Conservation (phyloP, 2,329 filamentous ascomycete species). For the Aspergillus sp. region DNA sequence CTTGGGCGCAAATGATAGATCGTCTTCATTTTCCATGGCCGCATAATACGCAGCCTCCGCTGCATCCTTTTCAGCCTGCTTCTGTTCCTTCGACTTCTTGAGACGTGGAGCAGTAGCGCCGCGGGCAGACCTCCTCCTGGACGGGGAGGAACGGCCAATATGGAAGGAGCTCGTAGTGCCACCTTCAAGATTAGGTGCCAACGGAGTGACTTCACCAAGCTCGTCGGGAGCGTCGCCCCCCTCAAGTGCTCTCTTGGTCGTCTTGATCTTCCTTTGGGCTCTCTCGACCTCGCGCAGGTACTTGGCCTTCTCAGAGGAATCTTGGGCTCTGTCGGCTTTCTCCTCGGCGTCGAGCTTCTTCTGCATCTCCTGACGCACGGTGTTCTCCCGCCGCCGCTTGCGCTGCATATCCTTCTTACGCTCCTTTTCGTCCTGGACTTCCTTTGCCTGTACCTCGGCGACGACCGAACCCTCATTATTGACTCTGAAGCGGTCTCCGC, state of each 20-base stretch:
- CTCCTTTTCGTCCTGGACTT: conserved; percentile 91
- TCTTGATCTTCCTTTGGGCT: conserved; percentile 83
- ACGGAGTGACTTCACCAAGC: conserved; percentile 58
- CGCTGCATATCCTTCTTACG: conserved; percentile 99
- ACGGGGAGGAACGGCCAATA: conserved; percentile 47
- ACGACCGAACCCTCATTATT: conserved; percentile 72
- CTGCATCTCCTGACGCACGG: conserved; percentile 75
- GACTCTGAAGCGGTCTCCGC: conserved; percentile 66
- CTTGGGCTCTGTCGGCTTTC: conserved; percentile 66
- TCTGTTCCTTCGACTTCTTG: conserved; percentile 77
- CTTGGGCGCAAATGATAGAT: conserved; percentile 45
- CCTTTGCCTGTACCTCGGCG: conserved; percentile 77
- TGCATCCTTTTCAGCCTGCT: conserved; percentile 60
- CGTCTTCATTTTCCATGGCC: conserved; percentile 45
- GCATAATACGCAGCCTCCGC: conserved; percentile 86
- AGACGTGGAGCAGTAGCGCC: conserved; percentile 50
- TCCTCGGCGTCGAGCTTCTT: conserved; percentile 73
- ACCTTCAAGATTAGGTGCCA: conserved; percentile 74
- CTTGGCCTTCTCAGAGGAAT: conserved; percentile 72
- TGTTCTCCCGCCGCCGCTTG: conserved; percentile 89
- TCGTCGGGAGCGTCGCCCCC: conserved; percentile 68
- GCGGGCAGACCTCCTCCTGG: conserved; percentile 47
- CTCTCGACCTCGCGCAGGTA: conserved; percentile 79
- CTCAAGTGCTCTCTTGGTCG: conserved; percentile 78
- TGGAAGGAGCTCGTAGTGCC: conserved; percentile 80